phyloP scores from a whole-genome alignment of 164 flowering plant genomes.

The Sextonia rubra region DNA sequence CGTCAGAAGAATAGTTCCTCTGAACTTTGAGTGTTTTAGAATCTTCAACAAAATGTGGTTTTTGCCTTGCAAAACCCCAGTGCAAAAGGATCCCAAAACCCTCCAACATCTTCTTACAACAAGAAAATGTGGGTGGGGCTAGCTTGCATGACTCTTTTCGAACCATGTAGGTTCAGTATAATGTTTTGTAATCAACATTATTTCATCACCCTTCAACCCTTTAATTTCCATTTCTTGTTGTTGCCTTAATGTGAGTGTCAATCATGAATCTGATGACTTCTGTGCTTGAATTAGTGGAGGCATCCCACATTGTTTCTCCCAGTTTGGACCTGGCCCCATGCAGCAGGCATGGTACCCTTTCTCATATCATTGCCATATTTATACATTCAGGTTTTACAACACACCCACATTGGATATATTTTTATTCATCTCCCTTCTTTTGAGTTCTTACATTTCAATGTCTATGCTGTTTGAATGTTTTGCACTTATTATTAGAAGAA shows the following conservation, averaged over 20 bases:
- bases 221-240: not conserved
- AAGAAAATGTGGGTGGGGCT: no score
- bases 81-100: no score
- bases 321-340: constrained; percentile 92
- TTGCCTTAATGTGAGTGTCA: not conserved
- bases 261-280: not conserved
- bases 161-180: not conserved
- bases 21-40: no score
- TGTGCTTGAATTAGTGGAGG: constrained; percentile 63
- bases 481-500: not conserved
- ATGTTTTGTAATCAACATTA: not conserved
- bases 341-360: constrained; percentile 63
- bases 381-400: not conserved
- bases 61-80: no score
- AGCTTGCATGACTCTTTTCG: not conserved
- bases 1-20: no score
- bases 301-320: constrained; percentile 94
- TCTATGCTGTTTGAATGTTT: not conserved
- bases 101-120: no score
- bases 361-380: not conserved
- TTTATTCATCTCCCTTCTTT: not conserved
- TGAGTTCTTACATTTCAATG: not conserved
- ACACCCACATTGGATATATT: not conserved
- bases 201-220: not conserved
- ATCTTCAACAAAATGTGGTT: no score